A percentile compares a stretch with the other conserved stretches of the same genome.
Evolutionary conservation across 257 asterid species (phyloP).

Genomic region (Rehmannia glutinosa): DNA sequence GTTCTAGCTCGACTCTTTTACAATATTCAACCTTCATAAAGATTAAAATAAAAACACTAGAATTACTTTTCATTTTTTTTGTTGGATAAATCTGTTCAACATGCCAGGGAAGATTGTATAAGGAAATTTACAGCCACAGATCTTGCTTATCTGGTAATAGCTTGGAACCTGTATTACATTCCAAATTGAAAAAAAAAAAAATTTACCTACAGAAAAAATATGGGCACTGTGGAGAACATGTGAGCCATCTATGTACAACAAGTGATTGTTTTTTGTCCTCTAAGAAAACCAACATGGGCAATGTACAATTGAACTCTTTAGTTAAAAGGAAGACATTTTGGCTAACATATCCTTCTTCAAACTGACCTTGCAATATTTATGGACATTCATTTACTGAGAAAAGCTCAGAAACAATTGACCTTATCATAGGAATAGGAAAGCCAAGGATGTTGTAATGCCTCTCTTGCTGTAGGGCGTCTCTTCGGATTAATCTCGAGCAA

Average conservation of each 20-base stretch:
- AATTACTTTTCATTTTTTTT: no score
- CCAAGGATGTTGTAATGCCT: constrained; percentile 91
- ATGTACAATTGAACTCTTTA: no score
- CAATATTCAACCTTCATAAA: no score
- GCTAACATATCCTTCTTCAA: background rate
- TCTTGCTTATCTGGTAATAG: no score
- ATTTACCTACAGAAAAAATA: constrained; percentile 3
- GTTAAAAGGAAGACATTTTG: background rate
- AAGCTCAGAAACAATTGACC: constrained; percentile 25
- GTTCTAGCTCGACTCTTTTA: no score
- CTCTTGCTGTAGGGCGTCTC: constrained; percentile 71
- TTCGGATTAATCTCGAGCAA: constrained; percentile 79
- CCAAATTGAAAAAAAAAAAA: background rate
- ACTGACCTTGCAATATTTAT: background rate
- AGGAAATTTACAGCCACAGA: no score
- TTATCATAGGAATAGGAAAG: constrained; percentile 39
- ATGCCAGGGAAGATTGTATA: background rate
- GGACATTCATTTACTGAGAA: background rate
- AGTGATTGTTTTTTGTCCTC: background rate
- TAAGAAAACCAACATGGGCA: constrained; percentile 1
- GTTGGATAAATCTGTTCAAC: background rate
- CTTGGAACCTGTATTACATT: background rate
- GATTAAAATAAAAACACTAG: no score
- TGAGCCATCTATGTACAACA: constrained; percentile 25
- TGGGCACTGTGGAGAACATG: constrained; percentile 5